These are phyloP conservation scores for Aspergillus viridinutans DNA, from an alignment of 2,329 filamentous ascomycete species.

Conservation along the genomic window DNA sequence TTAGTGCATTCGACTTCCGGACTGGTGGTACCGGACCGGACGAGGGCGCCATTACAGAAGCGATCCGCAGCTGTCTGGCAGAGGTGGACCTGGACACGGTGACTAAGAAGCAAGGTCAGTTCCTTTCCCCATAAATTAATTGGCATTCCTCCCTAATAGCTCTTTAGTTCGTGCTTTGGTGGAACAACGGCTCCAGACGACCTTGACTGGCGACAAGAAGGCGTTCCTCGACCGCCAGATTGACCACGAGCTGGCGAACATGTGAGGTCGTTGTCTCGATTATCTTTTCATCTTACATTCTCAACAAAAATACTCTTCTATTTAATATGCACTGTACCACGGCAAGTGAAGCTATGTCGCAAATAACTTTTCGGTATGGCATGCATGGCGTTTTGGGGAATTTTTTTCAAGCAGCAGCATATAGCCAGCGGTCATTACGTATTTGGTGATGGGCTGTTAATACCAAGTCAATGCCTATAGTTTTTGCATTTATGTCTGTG, in stretches of 20 bases:
- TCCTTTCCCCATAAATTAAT: neutral
- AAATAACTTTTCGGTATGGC: conserved; percentile 2
- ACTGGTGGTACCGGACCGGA: conserved; percentile 59
- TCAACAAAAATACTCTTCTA: neutral
- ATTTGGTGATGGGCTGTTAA: neutral
- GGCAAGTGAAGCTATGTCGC: conserved; percentile 1
- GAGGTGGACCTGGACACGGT: conserved; percentile 96
- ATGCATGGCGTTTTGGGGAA: conserved; percentile 13
- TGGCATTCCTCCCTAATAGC: conserved; percentile 1
- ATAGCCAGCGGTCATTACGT: neutral
- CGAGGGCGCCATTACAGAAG: conserved; percentile 75
- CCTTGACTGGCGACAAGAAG: conserved; percentile 78
- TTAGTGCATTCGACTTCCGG: conserved; percentile 57
- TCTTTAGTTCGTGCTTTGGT: conserved; percentile 69
- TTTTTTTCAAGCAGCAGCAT: neutral
- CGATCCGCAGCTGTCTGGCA: conserved; percentile 73
- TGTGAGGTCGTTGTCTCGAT: conserved; percentile 52
- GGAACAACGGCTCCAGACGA: conserved; percentile 88
- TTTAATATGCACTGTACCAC: conserved; percentile 5
- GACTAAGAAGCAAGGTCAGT: conserved; percentile 85
- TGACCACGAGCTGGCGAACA: conserved; percentile 86
- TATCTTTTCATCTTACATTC: conserved; percentile 2
- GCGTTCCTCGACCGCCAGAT: conserved; percentile 91
- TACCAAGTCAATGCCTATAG: neutral
- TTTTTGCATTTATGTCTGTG: neutral